Conservation (phyloP, 495 filamentous ascomycete genomes). For the Tricharina praecox region DNA sequence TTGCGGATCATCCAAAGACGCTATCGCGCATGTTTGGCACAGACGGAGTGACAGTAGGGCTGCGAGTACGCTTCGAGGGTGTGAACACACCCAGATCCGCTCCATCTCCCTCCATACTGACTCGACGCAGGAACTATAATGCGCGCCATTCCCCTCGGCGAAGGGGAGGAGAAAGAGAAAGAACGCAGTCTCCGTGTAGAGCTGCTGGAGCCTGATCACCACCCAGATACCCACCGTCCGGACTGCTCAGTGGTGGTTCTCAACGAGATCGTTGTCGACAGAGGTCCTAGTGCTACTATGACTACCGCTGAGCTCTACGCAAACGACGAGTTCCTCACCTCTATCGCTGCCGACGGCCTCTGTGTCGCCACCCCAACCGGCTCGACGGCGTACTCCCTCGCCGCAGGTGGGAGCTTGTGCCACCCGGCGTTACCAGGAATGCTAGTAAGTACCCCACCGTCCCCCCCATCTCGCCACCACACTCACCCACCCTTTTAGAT, state of each 20-base stretch:
- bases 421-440: constrained; percentile 96
- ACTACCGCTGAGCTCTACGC: constrained; percentile 58
- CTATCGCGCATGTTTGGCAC: constrained; percentile 66
- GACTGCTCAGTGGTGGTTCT: constrained; percentile 47
- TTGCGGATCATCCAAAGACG: constrained; percentile 59
- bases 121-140: constrained; percentile 18
- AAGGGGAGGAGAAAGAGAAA: not conserved
- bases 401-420: constrained; percentile 85
- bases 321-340: constrained; percentile 79
- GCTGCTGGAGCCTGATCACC: constrained; percentile 14
- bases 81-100: constrained; percentile 33
- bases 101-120: not conserved
- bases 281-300: constrained; percentile 70
- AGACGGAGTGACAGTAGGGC: constrained; percentile 84
- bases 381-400: constrained; percentile 88
- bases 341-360: constrained; percentile 86
- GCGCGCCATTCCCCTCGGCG: constrained; percentile 11
- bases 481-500: constrained; percentile 28
- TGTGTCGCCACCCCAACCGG: constrained; percentile 93
- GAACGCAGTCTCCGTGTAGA: constrained; percentile 13
- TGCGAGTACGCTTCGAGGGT: constrained; percentile 96
- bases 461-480: not conserved
- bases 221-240: constrained; percentile 14
- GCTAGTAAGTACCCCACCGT: constrained; percentile 33
- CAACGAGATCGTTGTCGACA: constrained; percentile 94